These are phyloP conservation scores for Corchorus capsularis DNA, from an alignment of 345 rosid species.

Conservation along the genomic window DNA sequence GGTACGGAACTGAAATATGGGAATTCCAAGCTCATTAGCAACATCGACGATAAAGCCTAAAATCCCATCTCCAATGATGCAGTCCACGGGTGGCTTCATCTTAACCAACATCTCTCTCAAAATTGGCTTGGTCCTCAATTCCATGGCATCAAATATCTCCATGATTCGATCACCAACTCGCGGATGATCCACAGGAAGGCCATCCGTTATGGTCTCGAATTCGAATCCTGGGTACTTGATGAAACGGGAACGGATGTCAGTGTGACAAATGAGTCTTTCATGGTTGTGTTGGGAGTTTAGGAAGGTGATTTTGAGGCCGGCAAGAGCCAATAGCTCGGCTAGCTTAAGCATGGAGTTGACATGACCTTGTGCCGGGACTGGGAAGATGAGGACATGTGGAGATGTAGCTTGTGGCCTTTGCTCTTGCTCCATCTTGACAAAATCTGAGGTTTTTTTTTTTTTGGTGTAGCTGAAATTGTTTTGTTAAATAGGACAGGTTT, in stretches of 20 bases:
- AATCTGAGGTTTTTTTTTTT: too few relatives aligned
- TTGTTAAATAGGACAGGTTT: too few relatives aligned
- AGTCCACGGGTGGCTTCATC: slow-evolving; percentile 22
- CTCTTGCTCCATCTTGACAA: background rate
- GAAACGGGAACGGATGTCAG: slow-evolving; percentile 40
- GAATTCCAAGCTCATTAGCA: slow-evolving; percentile 36
- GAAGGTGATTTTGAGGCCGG: slow-evolving; percentile 61
- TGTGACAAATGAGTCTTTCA: slow-evolving; percentile 22
- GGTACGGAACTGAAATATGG: slow-evolving; percentile 37
- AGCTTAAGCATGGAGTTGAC: slow-evolving; percentile 71
- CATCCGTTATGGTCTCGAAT: slow-evolving; percentile 38
- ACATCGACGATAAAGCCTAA: slow-evolving; percentile 34
- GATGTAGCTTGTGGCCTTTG: background rate
- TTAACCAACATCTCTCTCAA: slow-evolving; percentile 27
- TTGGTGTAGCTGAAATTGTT: too few relatives aligned
- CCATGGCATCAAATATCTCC: slow-evolving; percentile 27
- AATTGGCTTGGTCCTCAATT: background rate
- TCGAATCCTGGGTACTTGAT: slow-evolving; percentile 33
- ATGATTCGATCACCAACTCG: slow-evolving; percentile 2
- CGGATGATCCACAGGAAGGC: slow-evolving; percentile 36
- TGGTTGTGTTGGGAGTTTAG: slow-evolving; percentile 44
- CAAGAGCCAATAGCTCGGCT: slow-evolving; percentile 49
- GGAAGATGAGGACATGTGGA: slow-evolving; percentile 52
- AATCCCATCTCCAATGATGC: slow-evolving; percentile 45
- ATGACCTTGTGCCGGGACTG: slow-evolving; percentile 64